These are phyloP conservation scores for Stellera chamaejasme DNA, from an alignment of 345 rosid species.

Conservation along the genomic window DNA sequence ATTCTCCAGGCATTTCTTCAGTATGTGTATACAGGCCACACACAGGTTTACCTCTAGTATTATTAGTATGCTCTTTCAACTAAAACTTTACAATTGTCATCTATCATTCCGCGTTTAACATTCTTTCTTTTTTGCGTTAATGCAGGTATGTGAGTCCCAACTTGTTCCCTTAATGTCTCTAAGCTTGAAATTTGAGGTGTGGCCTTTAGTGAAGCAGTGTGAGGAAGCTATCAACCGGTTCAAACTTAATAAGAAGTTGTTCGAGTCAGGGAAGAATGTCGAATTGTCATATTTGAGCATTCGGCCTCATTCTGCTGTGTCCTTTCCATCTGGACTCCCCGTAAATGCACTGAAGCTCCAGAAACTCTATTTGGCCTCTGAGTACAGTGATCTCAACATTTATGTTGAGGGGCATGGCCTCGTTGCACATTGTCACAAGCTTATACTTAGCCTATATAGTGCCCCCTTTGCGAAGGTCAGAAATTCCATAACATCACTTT, in stretches of 20 bases:
- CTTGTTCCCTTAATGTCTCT: constrained; percentile 49
- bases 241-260: constrained; percentile 42
- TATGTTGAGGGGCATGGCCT: constrained; percentile 55
- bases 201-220: constrained; percentile 69
- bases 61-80: neutral
- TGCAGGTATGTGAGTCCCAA: constrained; percentile 66
- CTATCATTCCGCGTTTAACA: neutral
- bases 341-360: constrained; percentile 54
- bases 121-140: constrained; percentile 9
- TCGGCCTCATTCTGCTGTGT: constrained; percentile 30
- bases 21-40: constrained; percentile 61
- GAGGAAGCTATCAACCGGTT: constrained; percentile 51
- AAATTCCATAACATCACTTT: neutral
- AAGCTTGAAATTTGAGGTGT: constrained; percentile 59
- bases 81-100: neutral
- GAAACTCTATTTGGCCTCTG: constrained; percentile 32
- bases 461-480: constrained; percentile 86
- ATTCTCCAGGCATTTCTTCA: constrained; percentile 75
- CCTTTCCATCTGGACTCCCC: constrained; percentile 65
- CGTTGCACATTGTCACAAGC: constrained; percentile 58
- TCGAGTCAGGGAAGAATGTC: constrained; percentile 44
- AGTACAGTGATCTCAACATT: constrained; percentile 56
- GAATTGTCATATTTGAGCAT: constrained; percentile 52
- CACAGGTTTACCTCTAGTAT: constrained; percentile 43
- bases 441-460: constrained; percentile 85